Conservation (phyloP, 306 rosid genomes). For the Sphenostylis stenocarpa region DNA sequence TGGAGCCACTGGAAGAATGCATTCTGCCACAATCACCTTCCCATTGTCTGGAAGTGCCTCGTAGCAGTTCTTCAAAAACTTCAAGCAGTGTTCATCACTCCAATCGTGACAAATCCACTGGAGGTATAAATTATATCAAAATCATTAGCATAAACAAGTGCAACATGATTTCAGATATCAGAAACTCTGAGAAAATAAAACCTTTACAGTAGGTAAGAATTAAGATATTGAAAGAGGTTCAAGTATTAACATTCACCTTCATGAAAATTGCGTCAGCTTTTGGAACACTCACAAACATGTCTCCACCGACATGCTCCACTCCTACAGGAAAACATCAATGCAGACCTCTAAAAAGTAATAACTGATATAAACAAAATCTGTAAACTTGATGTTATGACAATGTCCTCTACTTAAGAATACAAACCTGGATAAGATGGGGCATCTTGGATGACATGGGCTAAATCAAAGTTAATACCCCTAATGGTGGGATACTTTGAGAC, state of each 20-base stretch:
- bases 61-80: slow-evolving; percentile 80
- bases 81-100: slow-evolving; percentile 91
- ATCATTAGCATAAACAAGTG: slow-evolving; percentile 14
- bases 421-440: slow-evolving; percentile 74
- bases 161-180: background rate
- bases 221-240: background rate
- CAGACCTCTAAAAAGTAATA: background rate
- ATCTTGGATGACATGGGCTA: slow-evolving; percentile 85
- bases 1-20: slow-evolving; percentile 88
- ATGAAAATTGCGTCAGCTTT: slow-evolving; percentile 88
- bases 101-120: slow-evolving; percentile 96
- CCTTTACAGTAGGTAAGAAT: background rate
- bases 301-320: slow-evolving; percentile 93
- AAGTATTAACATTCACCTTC: slow-evolving; percentile 56
- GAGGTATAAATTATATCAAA: background rate
- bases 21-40: slow-evolving; percentile 87
- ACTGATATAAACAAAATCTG: background rate
- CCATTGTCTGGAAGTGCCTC: slow-evolving; percentile 73
- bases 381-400: background rate
- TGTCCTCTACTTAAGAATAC: background rate
- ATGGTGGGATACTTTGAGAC: slow-evolving; percentile 78
- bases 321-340: slow-evolving; percentile 48
- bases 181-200: background rate
- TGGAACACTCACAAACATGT: slow-evolving; percentile 86
- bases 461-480: slow-evolving; percentile 84